Percentiles rank a stretch among this genome's conserved stretches.
phyloP scores from a whole-genome alignment of 1,139 yeast species.

The Saccharomycopsis hybrid region DNA sequence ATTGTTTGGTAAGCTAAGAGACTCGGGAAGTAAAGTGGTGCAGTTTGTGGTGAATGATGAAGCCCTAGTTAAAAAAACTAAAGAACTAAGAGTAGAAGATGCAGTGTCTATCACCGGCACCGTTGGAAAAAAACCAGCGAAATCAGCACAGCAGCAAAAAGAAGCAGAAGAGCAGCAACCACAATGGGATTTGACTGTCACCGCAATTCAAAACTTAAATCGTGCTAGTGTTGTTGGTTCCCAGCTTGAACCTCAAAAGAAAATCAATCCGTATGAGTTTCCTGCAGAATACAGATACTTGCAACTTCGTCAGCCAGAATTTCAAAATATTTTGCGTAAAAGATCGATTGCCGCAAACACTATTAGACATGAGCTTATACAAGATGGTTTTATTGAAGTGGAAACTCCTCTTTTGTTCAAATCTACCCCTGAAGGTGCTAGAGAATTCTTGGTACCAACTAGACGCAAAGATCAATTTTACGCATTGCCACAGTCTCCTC shows the following conservation, averaged over 20 bases:
- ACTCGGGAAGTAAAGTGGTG: constrained; percentile 55
- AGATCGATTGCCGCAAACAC: constrained; percentile 56
- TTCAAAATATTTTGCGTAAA: constrained; percentile 51
- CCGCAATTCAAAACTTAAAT: constrained; percentile 52
- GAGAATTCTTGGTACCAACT: constrained; percentile 92
- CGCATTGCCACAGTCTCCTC: constrained; percentile 96
- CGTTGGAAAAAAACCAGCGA: constrained; percentile 33
- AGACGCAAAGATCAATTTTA: constrained; percentile 59
- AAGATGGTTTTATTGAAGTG: constrained; percentile 59
- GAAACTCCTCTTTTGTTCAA: constrained; percentile 92
- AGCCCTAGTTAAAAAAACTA: constrained; percentile 37
- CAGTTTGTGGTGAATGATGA: constrained; percentile 55
- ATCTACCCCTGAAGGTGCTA: constrained; percentile 97
- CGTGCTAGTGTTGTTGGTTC: constrained; percentile 63
- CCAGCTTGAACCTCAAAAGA: constrained; percentile 57
- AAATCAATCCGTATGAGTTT: constrained; percentile 41
- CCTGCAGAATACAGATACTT: constrained; percentile 79
- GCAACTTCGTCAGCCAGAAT: constrained; percentile 61
- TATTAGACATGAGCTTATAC: constrained; percentile 46
- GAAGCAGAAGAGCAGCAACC: constrained; percentile 22
- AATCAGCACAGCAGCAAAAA: constrained; percentile 26
- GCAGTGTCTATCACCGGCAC: constrained; percentile 65
- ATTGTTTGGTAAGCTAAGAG: constrained; percentile 70
- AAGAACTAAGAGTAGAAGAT: constrained; percentile 60
- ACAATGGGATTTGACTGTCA: constrained; percentile 53